Conservation (phyloP, 768 basidiomycete species). For the Mycena epipterygia region DNA sequence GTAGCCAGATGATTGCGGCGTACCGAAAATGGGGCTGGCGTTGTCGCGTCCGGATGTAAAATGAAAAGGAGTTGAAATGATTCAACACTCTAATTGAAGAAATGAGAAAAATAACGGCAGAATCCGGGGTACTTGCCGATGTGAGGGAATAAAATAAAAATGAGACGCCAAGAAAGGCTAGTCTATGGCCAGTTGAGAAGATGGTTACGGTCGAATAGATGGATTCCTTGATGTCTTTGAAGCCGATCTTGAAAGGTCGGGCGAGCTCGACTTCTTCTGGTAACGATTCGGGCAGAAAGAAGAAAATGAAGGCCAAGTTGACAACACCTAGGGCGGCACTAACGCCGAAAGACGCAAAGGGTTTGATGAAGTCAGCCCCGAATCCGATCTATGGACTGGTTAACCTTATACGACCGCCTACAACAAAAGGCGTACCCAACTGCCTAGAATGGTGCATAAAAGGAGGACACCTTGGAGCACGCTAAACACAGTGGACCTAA, state of each 20-base stretch:
- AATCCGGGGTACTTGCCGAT: constrained; percentile 8
- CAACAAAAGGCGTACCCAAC: constrained; percentile 12
- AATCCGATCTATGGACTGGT: constrained; percentile 22
- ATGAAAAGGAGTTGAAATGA: constrained; percentile 21
- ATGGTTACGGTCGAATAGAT: constrained; percentile 24
- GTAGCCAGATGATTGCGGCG: not conserved
- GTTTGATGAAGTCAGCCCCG: constrained; percentile 21
- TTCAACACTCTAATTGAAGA: constrained; percentile 13
- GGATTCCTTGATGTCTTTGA: constrained; percentile 29
- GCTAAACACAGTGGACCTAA: constrained; percentile 32
- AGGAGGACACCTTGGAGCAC: constrained; percentile 31
- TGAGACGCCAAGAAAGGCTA: constrained; percentile 25
- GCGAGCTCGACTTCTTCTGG: constrained; percentile 25
- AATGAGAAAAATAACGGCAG: not conserved
- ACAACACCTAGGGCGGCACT: constrained; percentile 6
- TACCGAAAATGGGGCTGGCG: constrained; percentile 18
- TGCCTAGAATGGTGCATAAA: constrained; percentile 26
- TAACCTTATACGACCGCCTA: not conserved
- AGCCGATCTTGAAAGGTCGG: constrained; percentile 16
- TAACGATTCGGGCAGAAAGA: constrained; percentile 35
- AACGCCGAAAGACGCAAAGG: constrained; percentile 25
- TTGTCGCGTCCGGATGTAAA: not conserved
- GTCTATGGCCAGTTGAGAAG: constrained; percentile 9
- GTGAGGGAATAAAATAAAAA: constrained; percentile 34
- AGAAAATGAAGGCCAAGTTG: constrained; percentile 27